phyloP scores from a whole-genome alignment of 2,329 filamentous ascomycete genomes.

The Chaetomium sp. region DNA sequence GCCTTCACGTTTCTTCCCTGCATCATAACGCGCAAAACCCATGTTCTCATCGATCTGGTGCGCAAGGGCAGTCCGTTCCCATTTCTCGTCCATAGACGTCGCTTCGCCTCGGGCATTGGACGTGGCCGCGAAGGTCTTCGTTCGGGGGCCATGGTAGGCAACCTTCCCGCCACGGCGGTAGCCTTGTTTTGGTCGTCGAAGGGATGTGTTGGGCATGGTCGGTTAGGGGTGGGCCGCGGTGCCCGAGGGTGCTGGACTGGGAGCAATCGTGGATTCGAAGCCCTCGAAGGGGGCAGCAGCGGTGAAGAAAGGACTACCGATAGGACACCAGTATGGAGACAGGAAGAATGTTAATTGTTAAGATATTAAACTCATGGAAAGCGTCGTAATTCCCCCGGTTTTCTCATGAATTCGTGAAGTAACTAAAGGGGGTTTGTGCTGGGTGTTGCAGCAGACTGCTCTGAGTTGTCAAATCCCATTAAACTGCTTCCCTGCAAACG shows the following conservation, averaged over 20 bases:
- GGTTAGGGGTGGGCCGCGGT: neutral
- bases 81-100: conserved; percentile 87
- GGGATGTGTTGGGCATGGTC: conserved; percentile 54
- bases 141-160: conserved; percentile 61
- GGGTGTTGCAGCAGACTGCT: neutral
- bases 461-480: conserved; percentile 18
- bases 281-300: neutral
- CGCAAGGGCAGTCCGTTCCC: conserved; percentile 76
- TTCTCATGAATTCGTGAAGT: neutral
- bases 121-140: conserved; percentile 74
- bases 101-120: conserved; percentile 69
- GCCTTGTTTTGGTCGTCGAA: conserved; percentile 57
- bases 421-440: neutral
- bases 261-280: neutral
- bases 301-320: no score
- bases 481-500: conserved; percentile 16
- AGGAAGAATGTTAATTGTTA: neutral
- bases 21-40: conserved; percentile 89
- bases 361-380: neutral
- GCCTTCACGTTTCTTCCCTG: conserved; percentile 70
- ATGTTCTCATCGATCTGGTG: conserved; percentile 90
- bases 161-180: conserved; percentile 62
- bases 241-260: neutral
- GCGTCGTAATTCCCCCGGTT: neutral
- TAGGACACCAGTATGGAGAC: no score